These are phyloP conservation scores for Mycena epipterygia DNA, from an alignment of 768 basidiomycete species.

Conservation along the genomic window DNA sequence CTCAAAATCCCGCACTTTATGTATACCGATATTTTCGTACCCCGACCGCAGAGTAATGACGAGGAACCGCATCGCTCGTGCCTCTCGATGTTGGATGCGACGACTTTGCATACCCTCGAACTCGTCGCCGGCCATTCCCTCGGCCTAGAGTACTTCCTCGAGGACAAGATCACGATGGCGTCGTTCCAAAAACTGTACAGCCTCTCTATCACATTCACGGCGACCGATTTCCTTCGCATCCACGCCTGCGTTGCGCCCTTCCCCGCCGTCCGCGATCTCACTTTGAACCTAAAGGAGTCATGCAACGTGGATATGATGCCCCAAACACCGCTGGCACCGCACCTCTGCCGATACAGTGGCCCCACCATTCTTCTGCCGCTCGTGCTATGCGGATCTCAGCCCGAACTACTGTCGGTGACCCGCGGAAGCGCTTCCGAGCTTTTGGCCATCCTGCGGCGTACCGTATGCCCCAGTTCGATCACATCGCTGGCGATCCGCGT, in stretches of 20 bases:
- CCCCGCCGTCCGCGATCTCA: constrained; percentile 4
- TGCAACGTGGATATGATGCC: neutral
- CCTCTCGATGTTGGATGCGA: constrained; percentile 7
- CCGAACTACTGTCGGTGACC: neutral
- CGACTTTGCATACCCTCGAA: neutral
- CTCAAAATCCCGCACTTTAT: neutral
- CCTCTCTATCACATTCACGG: neutral
- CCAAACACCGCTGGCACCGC: neutral
- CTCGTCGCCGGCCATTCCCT: neutral
- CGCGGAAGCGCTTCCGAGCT: neutral
- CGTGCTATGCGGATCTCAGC: neutral
- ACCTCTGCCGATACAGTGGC: constrained; percentile 4
- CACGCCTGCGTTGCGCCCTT: constrained; percentile 8
- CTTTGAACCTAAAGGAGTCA: neutral
- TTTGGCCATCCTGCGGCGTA: neutral
- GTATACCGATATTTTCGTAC: neutral
- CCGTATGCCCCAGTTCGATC: neutral
- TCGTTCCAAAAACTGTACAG: neutral
- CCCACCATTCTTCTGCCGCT: neutral
- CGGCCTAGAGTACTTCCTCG: neutral
- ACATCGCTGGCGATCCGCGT: neutral
- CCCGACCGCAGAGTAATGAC: too few species aligned
- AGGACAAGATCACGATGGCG: neutral
- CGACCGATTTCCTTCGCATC: neutral
- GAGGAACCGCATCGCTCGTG: too few species aligned